Evolutionary conservation across 2,329 filamentous ascomycete genomes (phyloP), one percentile per base, ranked within the genome.

Genomic region (Fusarium austroafricanum): DNA sequence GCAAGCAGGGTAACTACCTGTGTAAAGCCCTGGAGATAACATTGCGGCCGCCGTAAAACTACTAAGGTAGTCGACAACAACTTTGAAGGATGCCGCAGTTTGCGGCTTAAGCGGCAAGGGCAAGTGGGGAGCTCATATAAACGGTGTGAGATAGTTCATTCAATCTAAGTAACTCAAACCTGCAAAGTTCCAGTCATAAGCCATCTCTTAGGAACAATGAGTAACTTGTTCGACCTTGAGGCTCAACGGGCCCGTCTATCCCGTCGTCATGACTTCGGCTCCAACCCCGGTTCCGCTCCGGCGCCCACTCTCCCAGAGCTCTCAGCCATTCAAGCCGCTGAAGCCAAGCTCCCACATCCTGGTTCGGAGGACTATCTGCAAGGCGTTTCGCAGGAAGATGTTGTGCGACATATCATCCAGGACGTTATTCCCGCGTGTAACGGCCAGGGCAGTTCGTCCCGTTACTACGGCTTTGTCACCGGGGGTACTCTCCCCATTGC

Each of bases 401-500:
- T 75, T 26, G 65, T 73, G 42, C 59, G 73, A 14, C 85, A 88
- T 74, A 80, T 88, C 35, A 71, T 81, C 11, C 31, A 70, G 10
- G 77, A 81, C 60, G 79, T 88, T 57, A 79, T 86, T 39, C 85
- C 86, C 3, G 91, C 85, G 2, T 84, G 96, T 61, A 93, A 90
- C 71, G 86, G 83, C 17, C 86, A 88, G 73, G 89, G 88, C 68
- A 84, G 86, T 40, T 88, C 86, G 42, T 79, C 88, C 12, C 87
- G 89, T 55, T 97, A 96, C 83, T 96, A 93, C 77, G 94, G 93
- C 61, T 97, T 97, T 76, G 91, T 97, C 8, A 97, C 90, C 0
- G 95, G 95, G 43, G 92, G 93, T 15, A 83, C 86, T 10, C 92
- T 94, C 0, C 92, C 93, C 8, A 88, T 93, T 23, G 94, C 94